phyloP scores from a whole-genome alignment of 78 protist genomes.

The Dictyostelium intermedium region DNA sequence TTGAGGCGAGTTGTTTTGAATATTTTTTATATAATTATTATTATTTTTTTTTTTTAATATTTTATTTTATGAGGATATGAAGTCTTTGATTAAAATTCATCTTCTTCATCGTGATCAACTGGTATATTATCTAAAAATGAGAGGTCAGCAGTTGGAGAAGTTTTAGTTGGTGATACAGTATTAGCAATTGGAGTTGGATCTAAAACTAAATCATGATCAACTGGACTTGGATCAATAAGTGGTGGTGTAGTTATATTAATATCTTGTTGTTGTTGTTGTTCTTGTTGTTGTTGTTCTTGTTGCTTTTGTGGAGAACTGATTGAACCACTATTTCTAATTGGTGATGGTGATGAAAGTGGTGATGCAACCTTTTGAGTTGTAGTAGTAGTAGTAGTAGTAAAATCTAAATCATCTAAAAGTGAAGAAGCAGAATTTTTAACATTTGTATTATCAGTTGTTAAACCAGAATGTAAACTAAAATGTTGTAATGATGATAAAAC shows the following conservation, averaged over 20 bases:
- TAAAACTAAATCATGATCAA: background rate
- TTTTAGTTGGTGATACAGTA: background rate
- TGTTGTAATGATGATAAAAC: background rate
- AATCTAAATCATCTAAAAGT: background rate
- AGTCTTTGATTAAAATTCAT: background rate
- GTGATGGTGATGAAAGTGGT: conserved; percentile 1
- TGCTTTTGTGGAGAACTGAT: background rate
- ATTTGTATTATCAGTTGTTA: too few relatives aligned
- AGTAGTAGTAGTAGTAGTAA: background rate
- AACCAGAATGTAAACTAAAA: background rate
- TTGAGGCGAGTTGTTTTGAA: too few relatives aligned
- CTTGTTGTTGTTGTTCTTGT: background rate
- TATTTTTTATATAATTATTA: conserved; percentile 22
- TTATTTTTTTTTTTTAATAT: background rate
- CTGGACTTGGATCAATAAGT: background rate
- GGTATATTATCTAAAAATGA: conserved; percentile 22
- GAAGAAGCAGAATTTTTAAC: background rate
- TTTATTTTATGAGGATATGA: background rate
- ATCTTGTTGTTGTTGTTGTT: background rate
- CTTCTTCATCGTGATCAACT: conserved; percentile 29
- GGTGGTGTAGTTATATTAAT: background rate
- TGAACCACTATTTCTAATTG: background rate
- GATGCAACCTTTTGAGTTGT: background rate
- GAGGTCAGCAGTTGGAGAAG: background rate
- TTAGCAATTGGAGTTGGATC: background rate